A percentile compares a stretch with the other conserved stretches of the same genome.
Evolutionary conservation across 2,329 filamentous ascomycete genomes (phyloP).

Genomic region (Claviceps sp.): DNA sequence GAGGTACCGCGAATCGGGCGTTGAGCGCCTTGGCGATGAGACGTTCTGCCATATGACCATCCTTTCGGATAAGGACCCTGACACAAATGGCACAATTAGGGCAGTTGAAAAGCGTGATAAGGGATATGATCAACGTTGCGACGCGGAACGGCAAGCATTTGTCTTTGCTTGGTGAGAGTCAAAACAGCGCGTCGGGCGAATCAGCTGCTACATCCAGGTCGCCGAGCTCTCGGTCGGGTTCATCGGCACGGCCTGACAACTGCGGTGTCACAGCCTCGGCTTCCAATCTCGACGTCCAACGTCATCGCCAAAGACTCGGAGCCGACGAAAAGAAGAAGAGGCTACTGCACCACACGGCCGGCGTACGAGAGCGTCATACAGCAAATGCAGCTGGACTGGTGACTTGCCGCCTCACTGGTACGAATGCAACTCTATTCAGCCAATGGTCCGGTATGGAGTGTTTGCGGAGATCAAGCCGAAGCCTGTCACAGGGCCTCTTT

Average conservation of each 20-base stretch:
- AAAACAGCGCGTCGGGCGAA: background rate
- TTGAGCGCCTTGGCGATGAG: background rate
- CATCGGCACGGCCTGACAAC: background rate
- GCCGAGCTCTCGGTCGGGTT: background rate
- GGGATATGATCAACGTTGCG: background rate
- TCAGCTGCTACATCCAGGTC: background rate
- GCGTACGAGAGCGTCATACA: constrained; percentile 5
- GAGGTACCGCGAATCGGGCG: background rate
- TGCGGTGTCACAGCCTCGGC: background rate
- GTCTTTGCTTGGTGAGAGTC: background rate
- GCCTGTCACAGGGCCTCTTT: background rate
- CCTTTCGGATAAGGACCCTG: background rate
- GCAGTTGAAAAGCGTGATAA: background rate
- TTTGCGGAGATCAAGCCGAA: background rate
- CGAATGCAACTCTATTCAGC: constrained; percentile 9
- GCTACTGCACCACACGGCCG: background rate
- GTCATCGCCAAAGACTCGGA: background rate
- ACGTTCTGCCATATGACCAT: constrained; percentile 1
- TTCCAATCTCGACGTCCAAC: background rate
- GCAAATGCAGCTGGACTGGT: constrained; percentile 1
- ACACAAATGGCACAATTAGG: background rate
- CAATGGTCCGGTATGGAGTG: constrained; percentile 7
- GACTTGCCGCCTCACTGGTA: constrained; percentile 8
- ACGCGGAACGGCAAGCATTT: background rate
- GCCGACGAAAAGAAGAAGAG: background rate